Conservation (phyloP, 306 rosid genomes). For the Cicer judaicum region DNA sequence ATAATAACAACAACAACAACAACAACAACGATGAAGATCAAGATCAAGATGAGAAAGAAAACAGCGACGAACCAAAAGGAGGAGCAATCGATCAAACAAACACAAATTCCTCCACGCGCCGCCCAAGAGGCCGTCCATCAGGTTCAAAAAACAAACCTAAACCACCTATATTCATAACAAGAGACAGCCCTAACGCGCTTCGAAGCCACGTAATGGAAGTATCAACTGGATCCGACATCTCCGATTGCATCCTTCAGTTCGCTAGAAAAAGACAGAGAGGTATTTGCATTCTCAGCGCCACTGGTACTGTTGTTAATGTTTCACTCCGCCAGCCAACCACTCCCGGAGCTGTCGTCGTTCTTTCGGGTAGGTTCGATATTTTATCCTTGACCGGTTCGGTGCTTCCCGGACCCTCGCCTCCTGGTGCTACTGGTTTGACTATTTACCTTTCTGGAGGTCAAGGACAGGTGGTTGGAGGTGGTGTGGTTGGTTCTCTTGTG, state of each 20-base stretch:
- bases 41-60: constrained; percentile 64
- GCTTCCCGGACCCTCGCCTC: constrained; percentile 70
- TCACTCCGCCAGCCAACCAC: constrained; percentile 72
- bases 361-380: constrained; percentile 82
- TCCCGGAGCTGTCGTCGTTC: constrained; percentile 63
- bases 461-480: constrained; percentile 81
- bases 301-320: constrained; percentile 73
- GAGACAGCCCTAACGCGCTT: constrained; percentile 89
- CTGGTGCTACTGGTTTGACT: constrained; percentile 71
- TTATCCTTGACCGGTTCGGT: constrained; percentile 72
- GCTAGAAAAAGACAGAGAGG: constrained; percentile 76
- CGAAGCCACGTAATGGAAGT: constrained; percentile 89
- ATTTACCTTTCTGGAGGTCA: constrained; percentile 80
- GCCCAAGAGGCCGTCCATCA: constrained; percentile 72
- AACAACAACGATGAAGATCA: constrained; percentile 42
- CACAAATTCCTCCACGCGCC: constrained; percentile 51
- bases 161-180: constrained; percentile 75
- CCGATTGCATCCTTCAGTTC: constrained; percentile 67
- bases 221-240: constrained; percentile 70
- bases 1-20: no score
- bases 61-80: constrained; percentile 76
- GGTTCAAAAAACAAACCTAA: constrained; percentile 90
- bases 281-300: constrained; percentile 70
- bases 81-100: constrained; percentile 59
- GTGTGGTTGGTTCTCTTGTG: constrained; percentile 72